Percentiles rank a stretch among this genome's conserved stretches.
Conservation (phyloP, 1,284 basidiomycete species). For the Pholiota adiposa region DNA sequence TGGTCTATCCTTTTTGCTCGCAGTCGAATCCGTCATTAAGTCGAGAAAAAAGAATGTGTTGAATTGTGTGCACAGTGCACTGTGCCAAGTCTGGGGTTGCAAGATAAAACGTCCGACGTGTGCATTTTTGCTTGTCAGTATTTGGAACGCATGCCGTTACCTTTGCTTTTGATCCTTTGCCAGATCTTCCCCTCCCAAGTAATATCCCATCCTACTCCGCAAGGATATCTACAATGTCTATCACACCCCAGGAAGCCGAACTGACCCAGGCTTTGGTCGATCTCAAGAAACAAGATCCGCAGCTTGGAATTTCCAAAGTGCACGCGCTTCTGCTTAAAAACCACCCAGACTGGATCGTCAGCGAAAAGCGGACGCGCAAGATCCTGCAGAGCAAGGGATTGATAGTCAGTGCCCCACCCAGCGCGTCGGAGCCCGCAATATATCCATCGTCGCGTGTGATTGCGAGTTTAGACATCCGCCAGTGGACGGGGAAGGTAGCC, state of each 20-base stretch:
- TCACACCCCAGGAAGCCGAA: slow-evolving; percentile 43
- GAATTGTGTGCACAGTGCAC: too few relatives aligned
- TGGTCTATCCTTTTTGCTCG: background rate
- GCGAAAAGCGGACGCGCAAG: slow-evolving; percentile 81
- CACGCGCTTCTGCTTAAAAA: slow-evolving; percentile 62
- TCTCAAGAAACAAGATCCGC: slow-evolving; percentile 57
- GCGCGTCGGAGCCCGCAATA: slow-evolving; percentile 28
- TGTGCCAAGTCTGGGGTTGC: too few relatives aligned
- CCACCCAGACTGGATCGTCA: slow-evolving; percentile 74
- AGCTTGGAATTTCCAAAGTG: slow-evolving; percentile 73
- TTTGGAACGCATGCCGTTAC: background rate
- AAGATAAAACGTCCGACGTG: too few relatives aligned
- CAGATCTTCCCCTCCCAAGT: background rate
- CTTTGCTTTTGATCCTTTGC: background rate
- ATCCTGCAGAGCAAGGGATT: slow-evolving; percentile 65
- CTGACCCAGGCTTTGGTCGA: slow-evolving; percentile 44
- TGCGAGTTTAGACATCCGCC: slow-evolving; percentile 61
- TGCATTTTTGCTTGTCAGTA: background rate
- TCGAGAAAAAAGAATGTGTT: background rate
- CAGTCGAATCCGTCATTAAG: background rate
- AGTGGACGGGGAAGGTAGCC: slow-evolving; percentile 67
- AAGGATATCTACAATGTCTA: slow-evolving; percentile 16
- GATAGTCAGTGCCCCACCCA: slow-evolving; percentile 31
- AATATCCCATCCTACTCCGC: background rate
- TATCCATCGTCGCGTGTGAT: slow-evolving; percentile 73